Evolutionary conservation across 148 eudicot species (phyloP).

Genomic region (Cornus florida): DNA sequence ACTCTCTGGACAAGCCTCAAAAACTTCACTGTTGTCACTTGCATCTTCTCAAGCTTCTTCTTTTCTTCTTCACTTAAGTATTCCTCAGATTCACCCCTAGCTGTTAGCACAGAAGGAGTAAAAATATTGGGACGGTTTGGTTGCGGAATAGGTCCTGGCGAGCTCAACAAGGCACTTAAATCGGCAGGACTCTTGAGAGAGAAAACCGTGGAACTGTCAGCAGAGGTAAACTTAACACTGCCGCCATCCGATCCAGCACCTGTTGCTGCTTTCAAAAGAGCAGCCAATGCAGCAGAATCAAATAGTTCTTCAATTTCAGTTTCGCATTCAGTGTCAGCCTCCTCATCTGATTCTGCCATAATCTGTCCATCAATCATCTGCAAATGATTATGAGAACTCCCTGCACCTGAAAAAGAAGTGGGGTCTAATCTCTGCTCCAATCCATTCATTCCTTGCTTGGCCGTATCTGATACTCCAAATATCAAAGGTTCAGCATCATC

Average conservation of each 20-base stretch:
- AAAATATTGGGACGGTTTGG: slow-evolving; percentile 7
- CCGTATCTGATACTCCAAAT: slow-evolving; percentile 7
- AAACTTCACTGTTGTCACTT: slow-evolving; percentile 27
- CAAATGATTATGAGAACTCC: slow-evolving; percentile 15
- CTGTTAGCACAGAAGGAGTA: neutral
- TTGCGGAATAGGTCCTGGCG: neutral
- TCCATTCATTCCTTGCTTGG: slow-evolving; percentile 16
- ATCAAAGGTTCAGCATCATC: slow-evolving; percentile 11
- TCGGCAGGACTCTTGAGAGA: slow-evolving; percentile 9
- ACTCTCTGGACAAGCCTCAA: slow-evolving; percentile 32
- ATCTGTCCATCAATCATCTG: slow-evolving; percentile 10
- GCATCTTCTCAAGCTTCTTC: slow-evolving; percentile 28
- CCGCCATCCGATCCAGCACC: slow-evolving; percentile 13
- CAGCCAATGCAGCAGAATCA: slow-evolving; percentile 19
- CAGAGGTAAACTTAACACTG: neutral
- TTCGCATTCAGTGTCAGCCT: slow-evolving; percentile 11
- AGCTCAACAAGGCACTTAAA: neutral
- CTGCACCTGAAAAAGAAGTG: slow-evolving; percentile 8
- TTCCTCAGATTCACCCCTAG: slow-evolving; percentile 13
- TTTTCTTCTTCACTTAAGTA: slow-evolving; percentile 27
- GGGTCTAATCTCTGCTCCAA: slow-evolving; percentile 6
- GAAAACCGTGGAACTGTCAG: slow-evolving; percentile 12
- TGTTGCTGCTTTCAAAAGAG: slow-evolving; percentile 16
- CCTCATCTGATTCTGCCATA: slow-evolving; percentile 6
- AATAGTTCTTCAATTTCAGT: slow-evolving; percentile 15